These are phyloP conservation scores for Vitis hybrid DNA, from an alignment of 177 flowering plant genomes.

Conservation along the genomic window DNA sequence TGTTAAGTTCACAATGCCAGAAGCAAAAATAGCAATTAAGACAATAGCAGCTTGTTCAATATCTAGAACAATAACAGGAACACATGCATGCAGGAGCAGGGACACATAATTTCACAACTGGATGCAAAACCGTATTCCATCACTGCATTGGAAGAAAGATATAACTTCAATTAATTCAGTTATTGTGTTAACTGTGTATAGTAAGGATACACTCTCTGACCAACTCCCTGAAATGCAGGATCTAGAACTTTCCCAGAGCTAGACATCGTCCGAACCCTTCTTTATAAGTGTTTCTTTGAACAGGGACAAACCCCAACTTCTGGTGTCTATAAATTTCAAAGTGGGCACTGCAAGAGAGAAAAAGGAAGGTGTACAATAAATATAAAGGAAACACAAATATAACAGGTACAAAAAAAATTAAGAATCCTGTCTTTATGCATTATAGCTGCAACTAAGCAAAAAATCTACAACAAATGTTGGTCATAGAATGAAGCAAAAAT, in stretches of 20 bases:
- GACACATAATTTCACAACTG: no score
- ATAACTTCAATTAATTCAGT: neutral
- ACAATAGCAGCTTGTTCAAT: constrained; percentile 4
- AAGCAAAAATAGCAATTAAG: neutral
- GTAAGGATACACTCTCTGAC: constrained; percentile 88
- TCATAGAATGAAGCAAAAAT: no score
- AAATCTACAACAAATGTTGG: no score
- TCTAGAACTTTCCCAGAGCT: constrained; percentile 68
- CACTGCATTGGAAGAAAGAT: neutral
- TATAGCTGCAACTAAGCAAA: no score
- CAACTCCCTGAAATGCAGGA: constrained; percentile 91
- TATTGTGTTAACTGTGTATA: neutral
- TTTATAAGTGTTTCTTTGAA: constrained; percentile 12
- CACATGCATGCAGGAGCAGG: neutral
- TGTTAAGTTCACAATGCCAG: constrained; percentile 48
- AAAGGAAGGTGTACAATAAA: neutral
- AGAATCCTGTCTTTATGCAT: no score
- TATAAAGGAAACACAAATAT: neutral
- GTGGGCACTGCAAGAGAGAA: constrained; percentile 15
- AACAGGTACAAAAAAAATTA: neutral
- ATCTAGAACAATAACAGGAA: constrained; percentile 4
- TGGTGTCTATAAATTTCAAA: constrained; percentile 11
- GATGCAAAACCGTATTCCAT: neutral
- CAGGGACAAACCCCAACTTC: constrained; percentile 5
- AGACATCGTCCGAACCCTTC: constrained; percentile 49